Evolutionary conservation across 1,284 basidiomycete genomes (phyloP), one percentile per base, ranked within the genome.

Genomic region (Sanghuangporus weigelae): DNA sequence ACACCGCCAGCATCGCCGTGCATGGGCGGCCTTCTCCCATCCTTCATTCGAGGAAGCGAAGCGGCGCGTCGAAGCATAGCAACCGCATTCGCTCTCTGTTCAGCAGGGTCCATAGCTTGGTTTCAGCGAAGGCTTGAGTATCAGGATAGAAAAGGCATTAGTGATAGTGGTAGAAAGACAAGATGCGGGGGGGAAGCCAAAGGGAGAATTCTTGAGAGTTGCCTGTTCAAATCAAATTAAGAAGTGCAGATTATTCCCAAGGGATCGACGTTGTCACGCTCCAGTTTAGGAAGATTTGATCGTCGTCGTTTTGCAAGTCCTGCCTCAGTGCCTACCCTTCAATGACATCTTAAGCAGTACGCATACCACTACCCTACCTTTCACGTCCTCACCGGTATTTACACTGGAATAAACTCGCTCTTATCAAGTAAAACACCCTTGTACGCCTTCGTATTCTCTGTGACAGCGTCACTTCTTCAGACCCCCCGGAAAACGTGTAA

Each of bases 31-130:
- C 93, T 81, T 57, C 92, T 78, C 1, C 92, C 93, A 73, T 93
- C 89, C 73, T 93, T 92, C 83, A 91, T 91, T 62, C 93, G 84
- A 42, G 93, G 93, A 35, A 95, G 77, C 21, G 93, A 95, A 56
- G 93, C 92, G 44, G 93, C 93, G 69, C 93, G 86, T 76, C 92
- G 94, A 68, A 96, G 84, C 77, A 88, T 93, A 61, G 92, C 92
- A 65, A 95, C 87, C n/a, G 92, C 90, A 64, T 85, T 84, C 70
- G 92, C 90, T 65, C 93, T 84, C 71, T 89, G 84, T 70, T 88
- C 84, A 60, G 87, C 83, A 49, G 67, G 68, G 69, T 84, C 82
- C 77, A 78, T 81, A 31, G 21, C 14, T 54, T 6, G 16, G 12
- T 51, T 51, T 31, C 19, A 51, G 49, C 19, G 3, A 46, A 14